Evolutionary conservation across 768 basidiomycete species (phyloP), one percentile per base, ranked within the genome.

Genomic region (Scleroderma citrinum): DNA sequence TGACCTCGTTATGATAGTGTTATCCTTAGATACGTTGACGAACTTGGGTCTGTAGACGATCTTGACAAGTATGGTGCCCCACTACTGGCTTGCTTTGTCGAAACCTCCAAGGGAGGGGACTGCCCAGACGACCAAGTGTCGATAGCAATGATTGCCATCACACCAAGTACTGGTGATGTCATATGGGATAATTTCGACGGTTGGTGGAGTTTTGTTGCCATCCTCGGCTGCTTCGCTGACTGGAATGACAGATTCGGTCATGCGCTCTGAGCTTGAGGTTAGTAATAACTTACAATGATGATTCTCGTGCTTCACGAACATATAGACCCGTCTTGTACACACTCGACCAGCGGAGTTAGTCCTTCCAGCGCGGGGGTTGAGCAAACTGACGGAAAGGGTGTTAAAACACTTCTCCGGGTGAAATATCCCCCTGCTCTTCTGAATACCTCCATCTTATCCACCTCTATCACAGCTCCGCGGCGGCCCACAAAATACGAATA

Each of bases 131-230:
- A 58, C 5, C 57, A 74, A 44, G 76, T 80, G 4, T 68, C 58
- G 1, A 75, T 97, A 35, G 84, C 84, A 7, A 72, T 97, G 66
- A 75, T 97, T 30, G 78, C 81, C 14, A 82, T 96, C 14, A 81
- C 82, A 49, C 90, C 93, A 1, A 83, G 83, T 41, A 96, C 92
- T 0, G 95, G 95, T 1, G 94, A 96, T 55, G 86, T 99, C 3
- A 70, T 92, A 2, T 98, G 91, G 82, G 95, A 99, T 59, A 81
- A 89, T 48, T 95, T 94, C 59, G 76, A 87, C 46, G 92, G 89
- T 85, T 58, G 46, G 59, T 44, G 26, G 12, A 17, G 26, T 44
- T n/a, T 31, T 13, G 31, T 5, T 31, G 26, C 38, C n/a, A 14
- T 12, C 39, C 11, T 49, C 52, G 47, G 24, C 32, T 42, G 40